phyloP scores from a whole-genome alignment of 2,329 filamentous ascomycete genomes.

The Chaetomium olivaceum region DNA sequence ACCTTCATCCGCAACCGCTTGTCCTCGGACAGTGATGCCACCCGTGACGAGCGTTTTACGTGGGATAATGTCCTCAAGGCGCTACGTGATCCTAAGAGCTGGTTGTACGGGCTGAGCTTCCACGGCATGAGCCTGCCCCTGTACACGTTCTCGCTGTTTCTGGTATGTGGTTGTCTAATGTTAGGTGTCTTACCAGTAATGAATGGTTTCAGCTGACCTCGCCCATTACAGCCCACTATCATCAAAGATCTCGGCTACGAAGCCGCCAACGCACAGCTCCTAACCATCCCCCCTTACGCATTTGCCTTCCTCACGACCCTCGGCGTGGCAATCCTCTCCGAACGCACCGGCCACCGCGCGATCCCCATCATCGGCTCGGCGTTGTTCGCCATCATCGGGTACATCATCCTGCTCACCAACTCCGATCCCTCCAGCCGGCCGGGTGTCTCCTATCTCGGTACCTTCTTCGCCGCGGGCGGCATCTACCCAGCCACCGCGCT shows the following conservation, averaged over 20 bases:
- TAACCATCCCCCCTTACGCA: constrained; percentile 65
- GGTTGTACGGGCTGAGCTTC: constrained; percentile 70
- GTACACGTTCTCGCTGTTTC: constrained; percentile 57
- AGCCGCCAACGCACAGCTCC: constrained; percentile 55
- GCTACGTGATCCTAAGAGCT: constrained; percentile 67
- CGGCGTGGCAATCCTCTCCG: constrained; percentile 59
- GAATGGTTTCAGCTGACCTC: constrained; percentile 5
- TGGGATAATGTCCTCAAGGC: constrained; percentile 67
- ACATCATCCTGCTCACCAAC: constrained; percentile 59
- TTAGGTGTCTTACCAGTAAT: background rate
- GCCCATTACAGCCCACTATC: constrained; percentile 47
- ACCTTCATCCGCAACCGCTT: constrained; percentile 62
- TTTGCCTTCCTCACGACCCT: constrained; percentile 63
- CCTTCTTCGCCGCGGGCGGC: constrained; percentile 64
- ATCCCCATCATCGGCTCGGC: constrained; percentile 64
- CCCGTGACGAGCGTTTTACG: constrained; percentile 65
- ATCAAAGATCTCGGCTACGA: constrained; percentile 56
- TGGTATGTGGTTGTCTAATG: constrained; percentile 41
- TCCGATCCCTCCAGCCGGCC: constrained; percentile 48
- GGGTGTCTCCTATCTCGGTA: constrained; percentile 60
- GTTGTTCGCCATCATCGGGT: constrained; percentile 60
- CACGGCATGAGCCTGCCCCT: constrained; percentile 69
- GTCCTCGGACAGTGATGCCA: constrained; percentile 68
- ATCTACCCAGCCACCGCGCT: constrained; percentile 67
- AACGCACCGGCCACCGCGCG: constrained; percentile 57